Base-by-base conservation (phyloP, 169 alveolate species). In the Plasmodium coatneyi region DNA sequence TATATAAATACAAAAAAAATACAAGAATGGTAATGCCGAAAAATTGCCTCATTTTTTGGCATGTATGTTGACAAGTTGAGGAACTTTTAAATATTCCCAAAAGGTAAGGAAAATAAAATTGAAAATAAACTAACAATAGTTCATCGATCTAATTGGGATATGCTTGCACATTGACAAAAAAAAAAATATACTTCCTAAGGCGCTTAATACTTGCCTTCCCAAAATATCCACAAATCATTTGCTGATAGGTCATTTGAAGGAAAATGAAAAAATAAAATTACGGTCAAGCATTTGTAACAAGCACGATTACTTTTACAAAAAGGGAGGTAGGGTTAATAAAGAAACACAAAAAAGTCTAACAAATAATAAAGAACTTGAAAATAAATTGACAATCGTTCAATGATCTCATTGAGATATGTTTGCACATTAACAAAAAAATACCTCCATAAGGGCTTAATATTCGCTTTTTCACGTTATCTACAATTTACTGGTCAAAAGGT, bases 1-100 rank as follows among this genome's bases (percentile, higher is more conserved):
- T 30, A 25, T 41, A 43, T 60, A 82, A 39, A 56, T 52, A 32
- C 25, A 30, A n/a, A 16, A 52, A 82, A n/a, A 32, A 19, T 25
- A 82, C 22, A 56, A 34, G 30, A 52, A 82, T 30, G 7, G 66
- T n/a, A 30, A 56, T 54, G 43, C 43, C 46, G 16, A 6, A n/a
- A 5, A 56, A 56, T 32, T 82, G 71, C 54, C 60, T 82, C 91
- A 82, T 60, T 82, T 82, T 82, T 82, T 46, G 56, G 9, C 56
- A 46, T 46, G 3, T 12, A 46, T 46, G 56, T 46, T 46, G 19
- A 46, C n/a, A 46, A 46, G 56, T 46, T 46, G 56, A 12, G 19
- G 56, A 9, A 46, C 19, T 46, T 46, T 46, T 12, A 46, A 46
- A 41, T 41, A 41, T 7, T 41, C 7, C 52, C 52, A 41, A 46